Evolutionary conservation across 495 filamentous ascomycete species (phyloP).

Genomic region (Aspergillus incahuasiensis): DNA sequence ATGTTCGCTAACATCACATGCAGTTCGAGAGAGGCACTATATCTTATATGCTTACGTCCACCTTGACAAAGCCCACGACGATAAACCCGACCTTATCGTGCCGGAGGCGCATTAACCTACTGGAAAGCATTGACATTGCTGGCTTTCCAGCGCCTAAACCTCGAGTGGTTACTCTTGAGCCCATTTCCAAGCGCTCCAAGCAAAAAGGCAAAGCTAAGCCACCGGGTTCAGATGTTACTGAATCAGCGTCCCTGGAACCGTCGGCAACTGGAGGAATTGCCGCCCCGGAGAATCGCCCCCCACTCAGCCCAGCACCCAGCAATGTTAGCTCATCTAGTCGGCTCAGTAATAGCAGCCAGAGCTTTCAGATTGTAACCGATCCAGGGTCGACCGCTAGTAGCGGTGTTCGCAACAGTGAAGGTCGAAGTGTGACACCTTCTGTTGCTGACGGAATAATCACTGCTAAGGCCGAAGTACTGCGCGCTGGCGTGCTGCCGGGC

Average conservation of each 20-base stretch:
- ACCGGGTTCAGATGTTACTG: constrained; percentile 31
- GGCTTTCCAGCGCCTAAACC: constrained; percentile 56
- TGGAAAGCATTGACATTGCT: constrained; percentile 67
- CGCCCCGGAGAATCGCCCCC: constrained; percentile 31
- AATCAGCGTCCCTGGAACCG: constrained; percentile 33
- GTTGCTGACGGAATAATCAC: constrained; percentile 66
- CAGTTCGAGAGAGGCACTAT: constrained; percentile 96
- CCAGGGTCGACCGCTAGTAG: constrained; percentile 34
- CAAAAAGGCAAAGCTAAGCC: constrained; percentile 36
- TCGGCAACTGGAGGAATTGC: constrained; percentile 25
- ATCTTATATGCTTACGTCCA: constrained; percentile 83
- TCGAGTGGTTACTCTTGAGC: constrained; percentile 76
- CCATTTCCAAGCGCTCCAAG: constrained; percentile 55
- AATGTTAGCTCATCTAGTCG: constrained; percentile 61
- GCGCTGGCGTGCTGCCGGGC: constrained; percentile 80
- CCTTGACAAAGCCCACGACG: constrained; percentile 82
- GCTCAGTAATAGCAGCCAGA: constrained; percentile 54
- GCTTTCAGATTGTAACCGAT: constrained; percentile 42
- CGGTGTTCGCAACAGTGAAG: constrained; percentile 39
- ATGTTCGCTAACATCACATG: constrained; percentile 14
- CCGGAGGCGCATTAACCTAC: constrained; percentile 71
- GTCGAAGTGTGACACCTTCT: constrained; percentile 38
- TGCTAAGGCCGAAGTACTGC: constrained; percentile 76
- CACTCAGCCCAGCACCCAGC: constrained; percentile 55
- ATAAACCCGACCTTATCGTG: constrained; percentile 74